Conservation (phyloP, 352 stramenopile species). For the Aphanomyces euteiches region DNA sequence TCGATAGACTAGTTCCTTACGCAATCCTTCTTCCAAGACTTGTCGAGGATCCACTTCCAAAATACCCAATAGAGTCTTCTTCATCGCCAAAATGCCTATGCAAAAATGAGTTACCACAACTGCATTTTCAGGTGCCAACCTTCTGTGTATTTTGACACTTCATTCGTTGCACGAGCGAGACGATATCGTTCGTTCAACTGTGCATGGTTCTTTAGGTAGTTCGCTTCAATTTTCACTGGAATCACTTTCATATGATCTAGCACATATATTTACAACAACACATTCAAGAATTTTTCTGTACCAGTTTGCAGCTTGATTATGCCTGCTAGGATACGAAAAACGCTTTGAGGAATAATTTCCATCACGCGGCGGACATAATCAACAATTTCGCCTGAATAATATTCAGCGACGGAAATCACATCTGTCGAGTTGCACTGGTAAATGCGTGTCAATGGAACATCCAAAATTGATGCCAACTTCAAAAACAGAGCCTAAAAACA, state of each 20-base stretch:
- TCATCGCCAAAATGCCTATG: constrained; percentile 90
- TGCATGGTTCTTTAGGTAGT: constrained; percentile 87
- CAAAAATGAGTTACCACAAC: constrained; percentile 13
- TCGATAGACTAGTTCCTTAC: constrained; percentile 91
- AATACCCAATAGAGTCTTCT: constrained; percentile 91
- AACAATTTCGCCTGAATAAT: constrained; percentile 93
- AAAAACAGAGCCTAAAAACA: constrained; percentile 80
- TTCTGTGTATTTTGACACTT: constrained; percentile 95
- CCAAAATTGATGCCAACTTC: constrained; percentile 92
- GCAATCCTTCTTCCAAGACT: constrained; percentile 91
- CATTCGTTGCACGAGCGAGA: constrained; percentile 89
- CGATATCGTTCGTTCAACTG: constrained; percentile 91
- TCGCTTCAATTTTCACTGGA: constrained; percentile 91
- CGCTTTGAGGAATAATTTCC: constrained; percentile 91
- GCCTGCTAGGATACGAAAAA: constrained; percentile 91
- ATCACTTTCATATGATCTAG: constrained; percentile 84
- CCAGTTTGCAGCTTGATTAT: constrained; percentile 91
- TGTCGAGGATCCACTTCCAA: constrained; percentile 92
- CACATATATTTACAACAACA: neutral
- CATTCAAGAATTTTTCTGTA: neutral
- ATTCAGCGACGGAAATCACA: constrained; percentile 89
- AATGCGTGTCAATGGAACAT: constrained; percentile 91
- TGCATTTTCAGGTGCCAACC: constrained; percentile 35
- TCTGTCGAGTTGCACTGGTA: constrained; percentile 90
- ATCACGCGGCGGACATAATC: constrained; percentile 93